Evolutionary conservation across 176 grass and related monocot genomes (phyloP).

Genomic region (Panicum miliaceum): DNA sequence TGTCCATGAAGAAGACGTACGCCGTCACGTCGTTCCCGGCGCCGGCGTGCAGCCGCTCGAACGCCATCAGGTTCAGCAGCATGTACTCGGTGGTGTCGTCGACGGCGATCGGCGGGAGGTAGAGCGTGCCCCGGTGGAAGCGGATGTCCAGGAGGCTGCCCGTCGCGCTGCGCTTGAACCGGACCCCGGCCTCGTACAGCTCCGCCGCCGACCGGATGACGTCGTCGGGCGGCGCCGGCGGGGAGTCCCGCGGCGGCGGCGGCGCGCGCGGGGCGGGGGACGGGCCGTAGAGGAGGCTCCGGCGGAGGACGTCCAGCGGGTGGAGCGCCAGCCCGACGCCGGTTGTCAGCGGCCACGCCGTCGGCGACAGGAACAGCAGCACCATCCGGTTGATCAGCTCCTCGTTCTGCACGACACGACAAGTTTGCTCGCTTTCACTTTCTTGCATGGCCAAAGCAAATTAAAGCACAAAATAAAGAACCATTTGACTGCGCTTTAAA

Average conservation of each 20-base stretch:
- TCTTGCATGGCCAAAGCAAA: conserved; percentile 9
- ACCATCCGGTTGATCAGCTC: conserved; percentile 68
- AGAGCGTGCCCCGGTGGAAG: conserved; percentile 55
- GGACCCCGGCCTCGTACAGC: conserved; percentile 76
- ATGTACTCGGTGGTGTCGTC: conserved; percentile 84
- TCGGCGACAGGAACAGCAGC: conserved; percentile 47
- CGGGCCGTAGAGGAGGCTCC: conserved; percentile 46
- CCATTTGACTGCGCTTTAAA: conserved; percentile 28
- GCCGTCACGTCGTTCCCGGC: conserved; percentile 77
- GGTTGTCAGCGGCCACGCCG: not conserved
- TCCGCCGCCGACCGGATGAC: conserved; percentile 74
- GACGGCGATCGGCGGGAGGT: conserved; percentile 57
- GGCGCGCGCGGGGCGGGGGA: not conserved
- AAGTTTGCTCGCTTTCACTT: not conserved
- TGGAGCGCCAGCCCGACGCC: conserved; percentile 55
- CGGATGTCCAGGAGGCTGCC: conserved; percentile 68
- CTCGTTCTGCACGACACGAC: conserved; percentile 42
- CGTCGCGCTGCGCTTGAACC: conserved; percentile 55
- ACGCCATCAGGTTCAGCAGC: conserved; percentile 85
- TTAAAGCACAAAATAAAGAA: conserved; percentile 41
- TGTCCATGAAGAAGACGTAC: conserved; percentile 96
- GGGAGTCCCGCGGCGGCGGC: not conserved
- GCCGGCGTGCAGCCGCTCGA: conserved; percentile 76
- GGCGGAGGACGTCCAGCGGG: conserved; percentile 73
- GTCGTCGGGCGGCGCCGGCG: conserved; percentile 25